Conservation (phyloP, 2,329 filamentous ascomycete genomes). For the Sarocladium kiliense region DNA sequence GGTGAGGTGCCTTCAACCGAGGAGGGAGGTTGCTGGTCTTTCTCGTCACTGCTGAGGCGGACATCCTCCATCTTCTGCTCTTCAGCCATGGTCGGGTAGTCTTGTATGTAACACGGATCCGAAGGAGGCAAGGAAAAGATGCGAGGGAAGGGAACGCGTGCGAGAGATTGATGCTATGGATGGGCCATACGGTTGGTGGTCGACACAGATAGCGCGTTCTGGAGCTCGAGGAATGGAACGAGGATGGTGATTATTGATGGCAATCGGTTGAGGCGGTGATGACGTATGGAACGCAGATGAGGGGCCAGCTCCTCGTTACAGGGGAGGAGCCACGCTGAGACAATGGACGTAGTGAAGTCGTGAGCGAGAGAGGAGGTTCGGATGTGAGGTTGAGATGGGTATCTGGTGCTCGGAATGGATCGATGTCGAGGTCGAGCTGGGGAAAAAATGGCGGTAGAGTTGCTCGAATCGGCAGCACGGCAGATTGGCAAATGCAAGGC, state of each 20-base stretch:
- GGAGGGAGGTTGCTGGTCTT: constrained; percentile 18
- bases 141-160: neutral
- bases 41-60: constrained; percentile 17
- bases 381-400: too few species aligned
- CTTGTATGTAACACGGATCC: neutral
- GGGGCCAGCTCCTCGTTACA: neutral
- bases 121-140: neutral
- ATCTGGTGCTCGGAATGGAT: too few species aligned
- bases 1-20: constrained; percentile 15
- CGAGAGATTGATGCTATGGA: neutral
- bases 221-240: neutral
- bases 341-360: neutral
- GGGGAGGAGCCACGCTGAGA: too few species aligned
- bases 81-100: neutral
- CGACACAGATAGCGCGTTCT: neutral
- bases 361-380: too few species aligned
- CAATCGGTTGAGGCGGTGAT: neutral
- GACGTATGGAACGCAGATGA: neutral
- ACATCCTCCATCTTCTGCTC: constrained; percentile 18
- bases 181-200: neutral
- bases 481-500: neutral
- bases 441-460: neutral
- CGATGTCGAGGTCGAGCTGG: neutral
- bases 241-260: neutral
- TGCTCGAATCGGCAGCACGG: neutral